These are phyloP conservation scores for Penstemon davidsonii DNA, from an alignment of 257 asterid genomes.

Conservation along the genomic window DNA sequence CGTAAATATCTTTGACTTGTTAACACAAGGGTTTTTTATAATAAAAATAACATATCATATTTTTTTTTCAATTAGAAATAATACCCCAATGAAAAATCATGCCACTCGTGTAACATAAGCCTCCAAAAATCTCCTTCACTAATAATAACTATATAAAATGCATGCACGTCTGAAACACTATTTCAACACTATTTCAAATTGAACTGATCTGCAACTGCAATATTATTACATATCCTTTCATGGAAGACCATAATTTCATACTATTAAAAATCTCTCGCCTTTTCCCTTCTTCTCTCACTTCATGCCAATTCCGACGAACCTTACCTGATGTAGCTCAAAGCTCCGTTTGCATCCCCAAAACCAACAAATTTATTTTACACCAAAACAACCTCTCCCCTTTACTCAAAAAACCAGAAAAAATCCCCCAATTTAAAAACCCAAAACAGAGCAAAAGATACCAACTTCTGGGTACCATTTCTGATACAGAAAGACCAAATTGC, in stretches of 20 bases:
- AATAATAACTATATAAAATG: conserved; percentile 17
- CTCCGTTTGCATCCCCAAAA: conserved; percentile 30
- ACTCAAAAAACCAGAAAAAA: conserved; percentile 8
- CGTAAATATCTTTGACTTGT: no score
- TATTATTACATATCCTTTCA: background rate
- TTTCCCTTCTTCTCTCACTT: conserved; percentile 50
- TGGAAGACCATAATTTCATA: conserved; percentile 36
- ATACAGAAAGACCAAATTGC: background rate
- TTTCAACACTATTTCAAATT: no score
- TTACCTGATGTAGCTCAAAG: conserved; percentile 40
- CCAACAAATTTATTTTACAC: background rate
- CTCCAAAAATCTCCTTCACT: background rate
- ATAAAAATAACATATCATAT: no score
- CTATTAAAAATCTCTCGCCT: conserved; percentile 40
- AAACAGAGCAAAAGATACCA: conserved; percentile 2
- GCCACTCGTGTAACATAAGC: no score
- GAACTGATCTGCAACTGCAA: background rate
- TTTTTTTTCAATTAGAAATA: no score
- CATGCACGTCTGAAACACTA: background rate
- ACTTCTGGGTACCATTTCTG: background rate
- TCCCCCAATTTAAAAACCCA: background rate
- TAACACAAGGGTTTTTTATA: no score
- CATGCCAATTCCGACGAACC: conserved; percentile 38
- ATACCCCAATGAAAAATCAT: no score
- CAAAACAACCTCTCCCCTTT: background rate